Percentiles rank a stretch among this genome's conserved stretches.
These are phyloP conservation scores for Trifolium repens DNA, from an alignment of 306 rosid species.

Conservation along the genomic window DNA sequence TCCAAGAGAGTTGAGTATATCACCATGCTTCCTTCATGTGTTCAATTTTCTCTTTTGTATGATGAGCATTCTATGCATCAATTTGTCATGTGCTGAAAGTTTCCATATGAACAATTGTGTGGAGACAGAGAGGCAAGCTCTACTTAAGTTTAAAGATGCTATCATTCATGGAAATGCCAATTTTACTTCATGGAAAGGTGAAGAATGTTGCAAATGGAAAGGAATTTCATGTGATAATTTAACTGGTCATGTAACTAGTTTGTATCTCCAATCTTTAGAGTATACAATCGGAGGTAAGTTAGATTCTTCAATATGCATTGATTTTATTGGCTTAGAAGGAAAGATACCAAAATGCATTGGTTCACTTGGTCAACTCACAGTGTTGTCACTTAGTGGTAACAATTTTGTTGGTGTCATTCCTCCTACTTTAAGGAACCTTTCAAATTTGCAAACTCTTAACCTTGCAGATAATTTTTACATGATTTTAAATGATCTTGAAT, in stretches of 20 bases:
- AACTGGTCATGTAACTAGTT: conserved; percentile 4
- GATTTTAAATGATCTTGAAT: too few species aligned
- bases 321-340: neutral
- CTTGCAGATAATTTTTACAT: too few species aligned
- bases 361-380: conserved; percentile 29
- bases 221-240: neutral
- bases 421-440: neutral
- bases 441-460: neutral
- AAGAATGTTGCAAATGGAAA: neutral
- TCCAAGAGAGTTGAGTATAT: neutral
- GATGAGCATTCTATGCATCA: too few species aligned
- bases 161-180: neutral
- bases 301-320: conserved; percentile 33
- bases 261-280: neutral
- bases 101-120: neutral
- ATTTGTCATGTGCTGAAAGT: too few species aligned
- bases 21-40: too few species aligned
- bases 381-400: neutral
- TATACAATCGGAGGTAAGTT: conserved; percentile 18
- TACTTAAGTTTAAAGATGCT: conserved; percentile 17
- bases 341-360: conserved; percentile 44
- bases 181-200: neutral
- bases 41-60: too few species aligned
- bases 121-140: conserved; percentile 8
- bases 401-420: neutral